Evolutionary conservation across 192 early-diverging fungal species (phyloP).

Genomic region (Umbelopsis vinacea): DNA sequence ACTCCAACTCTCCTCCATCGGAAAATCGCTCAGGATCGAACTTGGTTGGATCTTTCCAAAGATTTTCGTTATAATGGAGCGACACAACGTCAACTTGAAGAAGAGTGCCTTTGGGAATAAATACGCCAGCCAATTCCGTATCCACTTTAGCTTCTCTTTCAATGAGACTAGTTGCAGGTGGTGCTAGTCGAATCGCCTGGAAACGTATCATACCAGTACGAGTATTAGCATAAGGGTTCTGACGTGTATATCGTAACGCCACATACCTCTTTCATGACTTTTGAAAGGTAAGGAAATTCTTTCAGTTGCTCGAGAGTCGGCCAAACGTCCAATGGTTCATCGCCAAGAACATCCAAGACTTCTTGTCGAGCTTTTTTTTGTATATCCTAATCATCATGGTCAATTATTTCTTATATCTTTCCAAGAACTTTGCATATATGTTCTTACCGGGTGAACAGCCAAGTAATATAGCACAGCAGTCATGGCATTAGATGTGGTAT

Average conservation of each 20-base stretch:
- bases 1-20: constrained; percentile 10
- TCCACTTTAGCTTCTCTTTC: constrained; percentile 27
- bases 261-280: constrained; percentile 54
- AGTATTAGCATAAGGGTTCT: neutral
- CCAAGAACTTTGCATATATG: neutral
- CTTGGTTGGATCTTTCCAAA: constrained; percentile 4
- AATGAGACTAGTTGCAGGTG: neutral
- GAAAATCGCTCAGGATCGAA: constrained; percentile 24
- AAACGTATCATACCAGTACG: neutral
- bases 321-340: constrained; percentile 50
- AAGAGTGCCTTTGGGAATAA: constrained; percentile 42
- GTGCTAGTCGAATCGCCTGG: constrained; percentile 16
- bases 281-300: constrained; percentile 53
- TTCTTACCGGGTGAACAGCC: constrained; percentile 32
- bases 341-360: constrained; percentile 56
- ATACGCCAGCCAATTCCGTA: constrained; percentile 15
- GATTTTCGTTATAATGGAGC: constrained; percentile 37
- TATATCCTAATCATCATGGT: constrained; percentile 32
- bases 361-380: constrained; percentile 61
- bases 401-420: neutral
- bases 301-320: constrained; percentile 56
- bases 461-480: constrained; percentile 47
- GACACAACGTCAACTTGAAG: constrained; percentile 50
- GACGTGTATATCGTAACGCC: neutral
- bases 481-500: constrained; percentile 49